phyloP scores from a whole-genome alignment of 306 rosid species.

The Hippophae tibetana region DNA sequence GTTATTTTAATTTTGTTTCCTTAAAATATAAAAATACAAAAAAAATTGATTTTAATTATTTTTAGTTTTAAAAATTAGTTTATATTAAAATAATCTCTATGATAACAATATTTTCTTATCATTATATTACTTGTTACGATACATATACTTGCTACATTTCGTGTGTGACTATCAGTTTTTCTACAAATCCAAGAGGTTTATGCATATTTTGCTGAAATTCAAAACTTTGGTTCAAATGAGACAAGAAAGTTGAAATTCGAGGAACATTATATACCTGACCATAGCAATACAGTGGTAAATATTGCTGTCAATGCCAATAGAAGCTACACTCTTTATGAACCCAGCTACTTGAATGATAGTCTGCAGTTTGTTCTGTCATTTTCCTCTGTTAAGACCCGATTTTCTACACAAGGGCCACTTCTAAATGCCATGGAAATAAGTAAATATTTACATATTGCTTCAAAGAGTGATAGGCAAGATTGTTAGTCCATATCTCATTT shows the following conservation, averaged over 20 bases:
- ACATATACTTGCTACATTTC: no score
- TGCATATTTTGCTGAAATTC: slow-evolving; percentile 79
- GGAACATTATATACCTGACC: slow-evolving; percentile 60
- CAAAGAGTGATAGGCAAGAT: slow-evolving; percentile 59
- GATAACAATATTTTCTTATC: no score
- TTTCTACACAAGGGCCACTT: slow-evolving; percentile 77
- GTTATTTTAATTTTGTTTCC: no score
- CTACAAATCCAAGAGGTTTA: slow-evolving; percentile 83
- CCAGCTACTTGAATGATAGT: slow-evolving; percentile 89
- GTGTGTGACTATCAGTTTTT: slow-evolving; percentile 28
- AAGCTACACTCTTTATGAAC: slow-evolving; percentile 83
- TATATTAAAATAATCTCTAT: no score
- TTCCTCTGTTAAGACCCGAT: slow-evolving; percentile 61
- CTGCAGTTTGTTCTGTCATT: slow-evolving; percentile 76
- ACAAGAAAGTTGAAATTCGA: slow-evolving; percentile 66
- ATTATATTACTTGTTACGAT: no score
- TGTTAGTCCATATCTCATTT: slow-evolving; percentile 40
- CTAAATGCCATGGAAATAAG: slow-evolving; percentile 84
- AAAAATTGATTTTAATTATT: no score
- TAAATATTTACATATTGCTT: slow-evolving; percentile 48
- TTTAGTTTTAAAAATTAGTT: no score
- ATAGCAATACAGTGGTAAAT: slow-evolving; percentile 76
- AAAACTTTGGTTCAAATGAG: slow-evolving; percentile 56
- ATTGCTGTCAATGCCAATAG: slow-evolving; percentile 96
- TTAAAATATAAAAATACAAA: no score